A percentile compares a stretch with the other conserved stretches of the same genome.
phyloP scores from a whole-genome alignment of 805 yeast genomes.

The Kurtzmaniella cleridarum region DNA sequence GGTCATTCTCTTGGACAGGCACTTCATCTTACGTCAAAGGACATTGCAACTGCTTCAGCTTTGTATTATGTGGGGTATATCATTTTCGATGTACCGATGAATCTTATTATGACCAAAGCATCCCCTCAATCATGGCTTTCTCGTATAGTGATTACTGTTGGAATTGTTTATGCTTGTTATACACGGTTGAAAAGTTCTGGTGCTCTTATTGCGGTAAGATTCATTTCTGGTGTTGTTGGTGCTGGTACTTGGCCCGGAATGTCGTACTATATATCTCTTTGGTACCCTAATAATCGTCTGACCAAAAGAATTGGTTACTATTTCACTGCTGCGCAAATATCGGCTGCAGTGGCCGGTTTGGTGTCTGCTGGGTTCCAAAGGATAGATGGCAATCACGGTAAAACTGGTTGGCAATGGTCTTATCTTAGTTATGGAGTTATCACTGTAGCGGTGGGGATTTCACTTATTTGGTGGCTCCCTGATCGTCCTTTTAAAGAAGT shows the following conservation, averaged over 20 bases:
- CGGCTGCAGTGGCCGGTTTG: conserved; percentile 84
- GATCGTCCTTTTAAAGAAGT: conserved; percentile 51
- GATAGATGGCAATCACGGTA: conserved; percentile 67
- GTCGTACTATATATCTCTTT: conserved; percentile 74
- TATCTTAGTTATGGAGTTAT: conserved; percentile 71
- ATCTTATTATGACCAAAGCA: conserved; percentile 72
- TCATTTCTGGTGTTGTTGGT: conserved; percentile 69
- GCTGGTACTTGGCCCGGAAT: conserved; percentile 92
- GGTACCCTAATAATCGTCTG: conserved; percentile 78
- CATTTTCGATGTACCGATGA: conserved; percentile 84
- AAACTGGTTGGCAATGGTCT: conserved; percentile 84
- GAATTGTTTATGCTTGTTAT: conserved; percentile 72
- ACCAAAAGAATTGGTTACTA: conserved; percentile 82
- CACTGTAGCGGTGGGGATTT: conserved; percentile 58
- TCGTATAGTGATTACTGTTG: conserved; percentile 72
- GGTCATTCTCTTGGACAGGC: conserved; percentile 58
- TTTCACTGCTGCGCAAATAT: conserved; percentile 87
- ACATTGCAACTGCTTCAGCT: conserved; percentile 72
- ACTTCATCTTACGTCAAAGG: conserved; percentile 47
- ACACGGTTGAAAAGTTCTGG: conserved; percentile 48
- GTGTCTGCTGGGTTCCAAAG: conserved; percentile 85
- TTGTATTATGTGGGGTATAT: conserved; percentile 79
- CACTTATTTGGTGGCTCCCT: conserved; percentile 79
- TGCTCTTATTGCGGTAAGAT: conserved; percentile 67
- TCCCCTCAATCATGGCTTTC: conserved; percentile 85